Base-by-base conservation (phyloP, 2,329 filamentous ascomycete genomes). In the Zymoseptoria crescenta region DNA sequence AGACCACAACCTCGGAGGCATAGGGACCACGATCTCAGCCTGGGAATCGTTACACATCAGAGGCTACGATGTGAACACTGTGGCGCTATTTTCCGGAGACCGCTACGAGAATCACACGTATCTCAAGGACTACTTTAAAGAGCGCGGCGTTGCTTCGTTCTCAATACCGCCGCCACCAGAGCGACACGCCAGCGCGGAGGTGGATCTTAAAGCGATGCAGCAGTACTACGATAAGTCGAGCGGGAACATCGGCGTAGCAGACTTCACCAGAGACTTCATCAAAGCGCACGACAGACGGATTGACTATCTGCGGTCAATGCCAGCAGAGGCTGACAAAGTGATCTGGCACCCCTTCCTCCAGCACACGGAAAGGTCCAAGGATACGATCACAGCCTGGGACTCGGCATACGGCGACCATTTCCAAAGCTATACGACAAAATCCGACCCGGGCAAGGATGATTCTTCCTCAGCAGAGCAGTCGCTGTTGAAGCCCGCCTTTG, bases 311-410 rank as follows among this genome's bases (percentile, higher is more conserved):
- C 80, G 85, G 35, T 78, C 75, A 1, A 85, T 93, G 82, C 75
- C 84, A 0, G 69, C 74, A 1, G 77, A 81, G 49, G 89, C 90
- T 0, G 77, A 84, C 57, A 70, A 80, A 8, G 78, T 77, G 2
- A 91, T 95, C 45, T 95, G 90, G 90, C 93, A 93, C 66, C 90
- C 91, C 0, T 95, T 95, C 67, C 92, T 89, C 0, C 90, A 95
- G 66, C 90, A 95, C 62, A 83, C 83, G 49, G 78, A 81, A 54
- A 77, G 89, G 64, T 76, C 78, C 0, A 73, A 83, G 4, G 74
- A 83, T 1, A 83, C 84, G 13, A 89, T 95, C 52, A 81, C 85
- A 0, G 81, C 85, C 0, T 91, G 95, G 58, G 90, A 95, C 70
- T 93, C 89, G 0, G 90, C 91, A 0, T 82, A 87, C 59, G 88